phyloP scores from a whole-genome alignment of 257 asterid species.

The Primulina eburnea region DNA sequence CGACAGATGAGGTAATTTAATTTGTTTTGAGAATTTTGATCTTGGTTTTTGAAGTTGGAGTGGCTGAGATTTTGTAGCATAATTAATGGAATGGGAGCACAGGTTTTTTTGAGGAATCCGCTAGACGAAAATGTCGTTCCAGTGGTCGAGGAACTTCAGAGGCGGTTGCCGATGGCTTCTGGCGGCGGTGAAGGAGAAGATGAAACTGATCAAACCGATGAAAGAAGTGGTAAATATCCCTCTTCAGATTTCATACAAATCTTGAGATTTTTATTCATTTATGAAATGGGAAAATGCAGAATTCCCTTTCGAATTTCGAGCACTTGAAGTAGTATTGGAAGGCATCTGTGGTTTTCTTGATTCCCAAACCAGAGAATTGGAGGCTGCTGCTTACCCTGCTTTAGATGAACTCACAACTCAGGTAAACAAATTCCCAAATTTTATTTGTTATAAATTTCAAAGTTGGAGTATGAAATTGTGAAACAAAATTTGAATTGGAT shows the following conservation, averaged over 20 bases:
- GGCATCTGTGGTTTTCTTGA: constrained; percentile 81
- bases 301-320: constrained; percentile 84
- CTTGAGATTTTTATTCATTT: constrained; percentile 4
- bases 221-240: constrained; percentile 40
- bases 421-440: constrained; percentile 39
- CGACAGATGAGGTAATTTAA: constrained; percentile 65
- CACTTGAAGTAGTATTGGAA: constrained; percentile 90
- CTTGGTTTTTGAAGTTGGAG: not conserved
- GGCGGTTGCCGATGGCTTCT: constrained; percentile 56
- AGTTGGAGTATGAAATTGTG: too few species aligned
- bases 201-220: constrained; percentile 38
- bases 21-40: not conserved
- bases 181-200: constrained; percentile 68
- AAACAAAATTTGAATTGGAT: too few species aligned
- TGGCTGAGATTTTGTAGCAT: not conserved
- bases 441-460: too few species aligned
- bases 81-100: constrained; percentile 13
- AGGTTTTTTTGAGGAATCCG: constrained; percentile 87
- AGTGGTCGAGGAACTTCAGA: constrained; percentile 73
- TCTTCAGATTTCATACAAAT: not conserved
- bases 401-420: constrained; percentile 85
- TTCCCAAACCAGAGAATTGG: constrained; percentile 73
- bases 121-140: constrained; percentile 69
- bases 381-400: constrained; percentile 90
- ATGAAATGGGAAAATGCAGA: constrained; percentile 36